Base-by-base conservation (phyloP, 1,284 basidiomycete genomes). In the Fomes fomentarius region DNA sequence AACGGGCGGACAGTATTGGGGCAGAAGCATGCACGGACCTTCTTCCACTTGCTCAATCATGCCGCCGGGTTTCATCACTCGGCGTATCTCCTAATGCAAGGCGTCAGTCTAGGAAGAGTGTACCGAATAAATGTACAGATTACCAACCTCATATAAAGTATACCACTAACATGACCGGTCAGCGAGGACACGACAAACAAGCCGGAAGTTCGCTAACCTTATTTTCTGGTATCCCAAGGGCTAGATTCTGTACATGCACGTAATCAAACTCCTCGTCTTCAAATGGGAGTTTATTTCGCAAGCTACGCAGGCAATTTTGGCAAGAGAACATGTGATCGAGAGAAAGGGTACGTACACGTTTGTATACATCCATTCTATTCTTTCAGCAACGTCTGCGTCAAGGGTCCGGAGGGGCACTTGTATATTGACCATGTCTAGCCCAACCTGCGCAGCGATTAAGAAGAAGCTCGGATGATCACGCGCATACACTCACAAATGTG, bases 241-340 rank as follows among this genome's bases (percentile, higher is more conserved):
- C 82, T 43, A 91, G 79, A 42, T 74, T 74, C 48, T 81, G 74
- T 43, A 89, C 79, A 64, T 86, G 87, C n/a, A 91, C 82, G 68
- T 86, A 82, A 66, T 91, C 89, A 57, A 91, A 91, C 61, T 87
- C 81, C 56, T 90, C 86, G 53, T 91, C 89, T 15, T 89, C 86
- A 63, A 90, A 91, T 1, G 89, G 89, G 12, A 91, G 74, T 61
- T 78, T 85, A 9, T 81, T 87, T 35, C 87, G 86, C 60, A 91
- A 68, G 68, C 89, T 91, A 14, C 7, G 58, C 19, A 47, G n/a
- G 42, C 22, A 22, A 33, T 30, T 54, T 39, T 37, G 21, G 45
- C 40, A 54, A 53, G n/a, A n/a, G n/a, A n/a, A n/a, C n/a, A 33
- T 49, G 47, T n/a, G 40, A 22, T 19, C 43, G 22, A 24, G 46